Base-by-base conservation (phyloP, 2,329 filamentous ascomycete species). In the Arthroderma sp. region DNA sequence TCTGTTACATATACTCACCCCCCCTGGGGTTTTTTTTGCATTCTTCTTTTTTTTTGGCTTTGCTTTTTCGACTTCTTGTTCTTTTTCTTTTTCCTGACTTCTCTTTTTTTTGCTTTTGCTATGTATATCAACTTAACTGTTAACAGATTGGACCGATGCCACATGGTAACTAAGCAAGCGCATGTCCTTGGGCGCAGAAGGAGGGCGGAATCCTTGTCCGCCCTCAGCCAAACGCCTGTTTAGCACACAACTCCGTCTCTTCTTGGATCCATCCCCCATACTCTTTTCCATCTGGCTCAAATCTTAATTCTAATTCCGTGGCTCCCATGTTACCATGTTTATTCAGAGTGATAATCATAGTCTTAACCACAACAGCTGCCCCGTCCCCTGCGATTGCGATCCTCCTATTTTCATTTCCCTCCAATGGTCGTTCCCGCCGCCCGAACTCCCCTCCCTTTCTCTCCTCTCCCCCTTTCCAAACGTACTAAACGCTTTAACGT, bases 221-320 rank as follows among this genome's bases (percentile, higher is more conserved):
- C 44, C 28, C 44, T 51, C 44, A 51, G 44, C 44, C 44, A 51
- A 51, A 51, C 44, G 44, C 44, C 44, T 31, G 44, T 51, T 51
- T 51, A 8, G 44, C 44, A 51, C 25, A 44, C 17, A 13, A 11
- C n/a, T 31, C 44, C 11, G n/a, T 31, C 25, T 5, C 25, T 33
- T 19, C 15, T 31, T 23, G 44, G 44, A 51, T 51, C 44, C 44
- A 51, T 51, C 44, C 44, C 39, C 44, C 28, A 51, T 51, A 31
- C 44, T 51, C 21, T 31, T 31, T n/a, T 33, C 25, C 44, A 51
- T 51, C 44, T 51, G 44, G 44, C 44, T 51, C 25, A 51, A 51
- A 51, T 51, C 44, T 51, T 51, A 51, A 51, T 51, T 51, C 44
- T n/a, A 51, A 51, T 51, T 51, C 44, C 44, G 44, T 51, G 44